A percentile compares a stretch with the other conserved stretches of the same genome.
Conservation (phyloP, 2,329 filamentous ascomycete species). For the Drechslera avenae region DNA sequence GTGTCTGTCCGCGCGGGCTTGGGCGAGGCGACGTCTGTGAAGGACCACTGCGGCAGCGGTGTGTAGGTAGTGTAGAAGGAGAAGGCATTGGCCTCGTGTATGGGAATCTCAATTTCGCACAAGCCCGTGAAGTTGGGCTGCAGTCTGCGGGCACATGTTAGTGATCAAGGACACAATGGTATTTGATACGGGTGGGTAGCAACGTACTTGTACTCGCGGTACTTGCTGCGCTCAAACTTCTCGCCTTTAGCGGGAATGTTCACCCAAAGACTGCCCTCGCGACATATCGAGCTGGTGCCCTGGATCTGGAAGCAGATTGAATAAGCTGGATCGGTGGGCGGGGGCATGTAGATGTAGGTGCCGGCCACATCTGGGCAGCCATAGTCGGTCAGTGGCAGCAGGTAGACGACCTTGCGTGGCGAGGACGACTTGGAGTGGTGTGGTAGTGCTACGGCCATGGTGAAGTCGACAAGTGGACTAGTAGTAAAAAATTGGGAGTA, state of each 20-base stretch:
- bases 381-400: constrained; percentile 88
- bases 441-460: constrained; percentile 33
- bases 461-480: constrained; percentile 12
- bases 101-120: constrained; percentile 86
- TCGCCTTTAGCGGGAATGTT: constrained; percentile 83
- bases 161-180: neutral
- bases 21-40: constrained; percentile 58
- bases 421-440: constrained; percentile 14
- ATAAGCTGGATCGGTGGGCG: constrained; percentile 74
- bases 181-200: neutral
- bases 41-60: constrained; percentile 78
- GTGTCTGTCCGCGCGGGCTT: constrained; percentile 70
- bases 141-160: constrained; percentile 62
- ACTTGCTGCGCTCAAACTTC: constrained; percentile 77
- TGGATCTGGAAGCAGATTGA: constrained; percentile 87
- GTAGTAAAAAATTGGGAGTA: constrained; percentile 26
- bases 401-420: constrained; percentile 65
- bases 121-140: constrained; percentile 90
- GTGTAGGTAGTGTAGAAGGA: constrained; percentile 94
- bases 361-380: constrained; percentile 88
- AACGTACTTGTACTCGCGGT: constrained; percentile 85
- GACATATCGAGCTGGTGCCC: constrained; percentile 93
- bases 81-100: constrained; percentile 83
- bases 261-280: constrained; percentile 93
- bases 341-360: constrained; percentile 88